Evolutionary conservation across 805 yeast genomes (phyloP).

Genomic region (Lipomyces mesembrius): DNA sequence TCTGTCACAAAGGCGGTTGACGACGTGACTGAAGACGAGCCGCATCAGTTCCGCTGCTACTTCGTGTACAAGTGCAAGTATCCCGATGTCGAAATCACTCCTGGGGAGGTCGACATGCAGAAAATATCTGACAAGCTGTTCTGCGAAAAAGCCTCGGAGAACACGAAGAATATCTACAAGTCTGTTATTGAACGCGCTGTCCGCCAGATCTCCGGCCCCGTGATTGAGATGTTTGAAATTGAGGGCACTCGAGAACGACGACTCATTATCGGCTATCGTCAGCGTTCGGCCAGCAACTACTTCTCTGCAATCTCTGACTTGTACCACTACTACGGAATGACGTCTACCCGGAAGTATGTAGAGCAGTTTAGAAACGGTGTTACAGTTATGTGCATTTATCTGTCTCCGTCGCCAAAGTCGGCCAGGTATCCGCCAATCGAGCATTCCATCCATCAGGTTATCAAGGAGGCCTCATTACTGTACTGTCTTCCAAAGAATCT

Average conservation of each 20-base stretch:
- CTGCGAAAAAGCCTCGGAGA: conserved; percentile 72
- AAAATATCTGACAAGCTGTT: conserved; percentile 80
- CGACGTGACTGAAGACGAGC: conserved; percentile 47
- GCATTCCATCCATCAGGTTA: conserved; percentile 82
- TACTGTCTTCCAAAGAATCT: conserved; percentile 88
- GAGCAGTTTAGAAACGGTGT: conserved; percentile 92
- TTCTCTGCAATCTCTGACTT: conserved; percentile 84
- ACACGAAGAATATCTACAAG: conserved; percentile 78
- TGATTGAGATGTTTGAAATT: conserved; percentile 81
- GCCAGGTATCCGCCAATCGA: conserved; percentile 57
- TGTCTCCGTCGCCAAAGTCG: conserved; percentile 56
- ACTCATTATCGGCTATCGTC: conserved; percentile 84
- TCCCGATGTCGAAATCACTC: conserved; percentile 43
- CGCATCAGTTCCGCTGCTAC: conserved; percentile 65
- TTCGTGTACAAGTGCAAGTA: conserved; percentile 81
- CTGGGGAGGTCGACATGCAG: conserved; percentile 58
- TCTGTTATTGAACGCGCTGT: conserved; percentile 71
- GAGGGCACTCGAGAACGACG: conserved; percentile 83
- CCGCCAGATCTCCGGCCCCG: conserved; percentile 68
- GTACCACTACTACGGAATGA: conserved; percentile 85
- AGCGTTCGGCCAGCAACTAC: conserved; percentile 81
- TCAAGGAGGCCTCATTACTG: conserved; percentile 89
- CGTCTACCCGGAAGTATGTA: conserved; percentile 85
- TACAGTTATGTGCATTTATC: conserved; percentile 83
- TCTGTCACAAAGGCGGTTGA: conserved; percentile 60